These are phyloP conservation scores for Dictyostelium intermedium DNA, from an alignment of 78 protist genomes.

Conservation along the genomic window DNA sequence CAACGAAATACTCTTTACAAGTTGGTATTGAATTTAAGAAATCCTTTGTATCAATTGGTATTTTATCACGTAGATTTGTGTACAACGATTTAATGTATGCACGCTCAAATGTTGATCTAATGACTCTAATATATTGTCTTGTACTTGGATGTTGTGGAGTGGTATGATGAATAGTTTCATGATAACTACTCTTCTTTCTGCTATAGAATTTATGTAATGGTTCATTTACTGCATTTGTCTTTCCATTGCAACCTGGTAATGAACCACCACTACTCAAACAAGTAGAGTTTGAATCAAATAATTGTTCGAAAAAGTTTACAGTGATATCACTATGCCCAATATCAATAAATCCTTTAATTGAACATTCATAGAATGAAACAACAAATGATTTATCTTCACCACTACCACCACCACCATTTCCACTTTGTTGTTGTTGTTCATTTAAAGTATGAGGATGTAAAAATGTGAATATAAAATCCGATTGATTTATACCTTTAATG, in stretches of 20 bases:
- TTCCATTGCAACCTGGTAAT: background rate
- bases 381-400: conserved; percentile 5
- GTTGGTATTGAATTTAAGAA: conserved; percentile 4
- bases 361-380: conserved; percentile 61
- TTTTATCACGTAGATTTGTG: conserved; percentile 45
- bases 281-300: background rate
- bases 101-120: conserved; percentile 42
- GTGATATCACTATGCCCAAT: conserved; percentile 5
- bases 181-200: conserved; percentile 27
- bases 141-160: conserved; percentile 72
- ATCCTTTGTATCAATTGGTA: conserved; percentile 49
- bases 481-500: conserved; percentile 44
- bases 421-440: background rate
- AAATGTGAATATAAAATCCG: conserved; percentile 58
- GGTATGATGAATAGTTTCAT: conserved; percentile 66
- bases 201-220: conserved; percentile 14
- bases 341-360: conserved; percentile 77
- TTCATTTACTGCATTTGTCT: background rate
- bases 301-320: background rate
- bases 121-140: conserved; percentile 36
- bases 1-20: conserved; percentile 68
- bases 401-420: background rate
- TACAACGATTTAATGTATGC: conserved; percentile 31
- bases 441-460: conserved; percentile 39
- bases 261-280: background rate